phyloP scores from a whole-genome alignment of 2,329 filamentous ascomycete genomes.

The Colletotrichum neosansevieriae region DNA sequence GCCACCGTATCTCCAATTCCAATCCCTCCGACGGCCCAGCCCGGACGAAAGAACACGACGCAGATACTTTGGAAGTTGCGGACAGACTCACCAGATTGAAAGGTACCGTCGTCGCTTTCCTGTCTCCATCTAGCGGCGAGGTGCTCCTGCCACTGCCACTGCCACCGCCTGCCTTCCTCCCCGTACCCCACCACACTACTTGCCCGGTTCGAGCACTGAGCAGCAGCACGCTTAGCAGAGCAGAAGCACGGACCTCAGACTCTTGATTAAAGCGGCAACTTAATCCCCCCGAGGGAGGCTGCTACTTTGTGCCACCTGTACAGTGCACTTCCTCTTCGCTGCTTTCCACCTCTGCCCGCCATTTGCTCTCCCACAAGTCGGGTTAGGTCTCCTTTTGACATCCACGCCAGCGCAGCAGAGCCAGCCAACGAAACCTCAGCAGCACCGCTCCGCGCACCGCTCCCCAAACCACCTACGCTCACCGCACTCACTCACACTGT shows the following conservation, averaged over 20 bases:
- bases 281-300: conserved; percentile 22
- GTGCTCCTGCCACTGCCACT: conserved; percentile 1
- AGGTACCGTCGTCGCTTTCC: conserved; percentile 18
- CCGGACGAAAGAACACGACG: conserved; percentile 14
- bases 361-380: conserved; percentile 40
- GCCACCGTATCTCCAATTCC: neutral
- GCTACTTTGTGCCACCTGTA: conserved; percentile 38
- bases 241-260: conserved; percentile 20
- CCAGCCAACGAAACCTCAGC: conserved; percentile 23
- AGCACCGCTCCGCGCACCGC: conserved; percentile 26
- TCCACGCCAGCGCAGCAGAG: conserved; percentile 33
- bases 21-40: conserved; percentile 16
- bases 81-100: conserved; percentile 12
- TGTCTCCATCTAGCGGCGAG: conserved; percentile 17
- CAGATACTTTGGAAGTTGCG: conserved; percentile 3
- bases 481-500: conserved; percentile 37
- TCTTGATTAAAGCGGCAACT: conserved; percentile 35
- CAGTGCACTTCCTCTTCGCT: conserved; percentile 25
- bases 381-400: conserved; percentile 41
- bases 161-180: conserved; percentile 19
- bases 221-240: conserved; percentile 6
- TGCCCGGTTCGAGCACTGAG: conserved; percentile 28
- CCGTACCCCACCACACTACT: conserved; percentile 41
- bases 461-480: conserved; percentile 20
- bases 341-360: conserved; percentile 20